Base-by-base conservation (phyloP, 768 basidiomycete genomes). In the Leccinum subgranulosum region DNA sequence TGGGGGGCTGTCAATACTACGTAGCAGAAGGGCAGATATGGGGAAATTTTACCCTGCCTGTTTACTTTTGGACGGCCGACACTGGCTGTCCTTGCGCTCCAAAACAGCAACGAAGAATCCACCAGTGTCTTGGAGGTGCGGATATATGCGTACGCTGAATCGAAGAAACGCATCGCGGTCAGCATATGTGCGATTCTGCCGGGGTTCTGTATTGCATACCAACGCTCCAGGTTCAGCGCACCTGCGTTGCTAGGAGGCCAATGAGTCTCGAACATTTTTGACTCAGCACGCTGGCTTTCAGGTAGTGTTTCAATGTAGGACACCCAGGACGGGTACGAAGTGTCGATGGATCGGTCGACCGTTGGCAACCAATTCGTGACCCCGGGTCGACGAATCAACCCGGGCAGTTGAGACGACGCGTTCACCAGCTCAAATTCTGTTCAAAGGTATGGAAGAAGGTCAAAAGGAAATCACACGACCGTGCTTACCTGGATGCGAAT, bases 81-180 rank as follows among this genome's bases (percentile, higher is more conserved):
- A 49, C n/a, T n/a, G n/a, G 10, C 27, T 57, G 15, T 62, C 58
- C 53, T 75, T 82, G 66, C 79, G 83, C 67, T 88, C 81, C 34
- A 98, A 72, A 0, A 97, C 89, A 11, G 94, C 94, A n/a, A 99
- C 86, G 68, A 97, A 99, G 75, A 99, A 99, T 0, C 94, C 97
- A 3, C 97, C 97, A 0, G 94, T 92, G 67, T 99, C 91, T 73
- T 98, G 97, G 9, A 97, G 76, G 69, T 98, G 95, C 2, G 97
- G 95, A 68, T 96, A 91, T 60, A 98, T 84, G 39, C 97, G 83
- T 71, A 98, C 75, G 64, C 94, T 97, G 34, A 21, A 14, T 36
- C 17, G 55, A 10, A 51, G 14, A 45, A 28, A 41, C 41, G 33
- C 17, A 2, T 31, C 19, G 45, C 11, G 46, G 21, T 68, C 41